Evolutionary conservation across 2,329 filamentous ascomycete genomes (phyloP).

Genomic region (Dissoconium aciculare): DNA sequence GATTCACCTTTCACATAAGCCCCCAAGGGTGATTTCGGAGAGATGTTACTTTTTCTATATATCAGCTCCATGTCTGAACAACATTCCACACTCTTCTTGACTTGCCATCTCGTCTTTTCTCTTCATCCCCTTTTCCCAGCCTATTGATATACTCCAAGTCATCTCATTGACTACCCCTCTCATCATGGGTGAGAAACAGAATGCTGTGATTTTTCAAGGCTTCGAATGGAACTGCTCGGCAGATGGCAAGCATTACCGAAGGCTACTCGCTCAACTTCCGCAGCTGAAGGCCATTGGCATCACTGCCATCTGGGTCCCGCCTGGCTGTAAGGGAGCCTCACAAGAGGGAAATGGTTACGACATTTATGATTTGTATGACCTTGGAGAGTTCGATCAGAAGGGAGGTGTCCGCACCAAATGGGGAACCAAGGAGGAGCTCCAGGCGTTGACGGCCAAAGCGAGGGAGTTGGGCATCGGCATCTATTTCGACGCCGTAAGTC

Average conservation of each 20-base stretch:
- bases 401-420: constrained; percentile 48
- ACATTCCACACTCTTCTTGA: too few species aligned
- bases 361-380: constrained; percentile 42
- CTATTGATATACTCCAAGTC: too few species aligned
- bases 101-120: too few species aligned
- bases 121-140: neutral
- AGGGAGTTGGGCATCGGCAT: constrained; percentile 40
- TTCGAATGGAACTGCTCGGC: constrained; percentile 58
- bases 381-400: constrained; percentile 56
- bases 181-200: constrained; percentile 16
- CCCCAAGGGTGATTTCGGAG: too few species aligned
- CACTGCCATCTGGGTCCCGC: constrained; percentile 51
- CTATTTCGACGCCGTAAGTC: constrained; percentile 57
- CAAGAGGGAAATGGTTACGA: constrained; percentile 43
- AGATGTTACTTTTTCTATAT: too few species aligned
- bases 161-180: too few species aligned
- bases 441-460: constrained; percentile 37
- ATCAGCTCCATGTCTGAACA: too few species aligned
- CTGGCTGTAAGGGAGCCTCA: constrained; percentile 50
- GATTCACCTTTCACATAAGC: too few species aligned
- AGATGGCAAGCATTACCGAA: constrained; percentile 47
- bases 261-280: constrained; percentile 39
- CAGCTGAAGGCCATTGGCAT: constrained; percentile 45
- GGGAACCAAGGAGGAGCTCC: constrained; percentile 48
- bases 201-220: constrained; percentile 45